Conservation (phyloP, 176 grass and related monocot species). For the Elaeis guineensis region DNA sequence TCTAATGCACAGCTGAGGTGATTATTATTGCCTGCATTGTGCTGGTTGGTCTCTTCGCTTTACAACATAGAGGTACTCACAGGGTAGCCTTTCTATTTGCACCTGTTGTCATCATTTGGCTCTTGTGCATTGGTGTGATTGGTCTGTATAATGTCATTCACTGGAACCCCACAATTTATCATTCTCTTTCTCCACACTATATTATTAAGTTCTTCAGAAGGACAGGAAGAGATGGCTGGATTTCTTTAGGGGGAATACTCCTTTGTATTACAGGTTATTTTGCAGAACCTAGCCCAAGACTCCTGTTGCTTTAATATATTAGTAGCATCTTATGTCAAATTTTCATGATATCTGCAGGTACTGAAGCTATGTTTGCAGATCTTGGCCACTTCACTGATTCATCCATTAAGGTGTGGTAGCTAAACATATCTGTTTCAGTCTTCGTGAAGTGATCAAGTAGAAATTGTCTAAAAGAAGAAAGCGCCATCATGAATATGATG, state of each 20-base stretch:
- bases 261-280: constrained; percentile 80
- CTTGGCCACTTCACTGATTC: constrained; percentile 79
- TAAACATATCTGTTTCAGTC: constrained; percentile 3
- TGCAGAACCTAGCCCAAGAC: background rate
- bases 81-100: constrained; percentile 91
- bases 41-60: constrained; percentile 85
- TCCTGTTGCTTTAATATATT: background rate
- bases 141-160: constrained; percentile 80
- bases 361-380: constrained; percentile 96
- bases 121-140: constrained; percentile 59
- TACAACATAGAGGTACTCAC: constrained; percentile 92
- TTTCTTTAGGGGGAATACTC: constrained; percentile 91
- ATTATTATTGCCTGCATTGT: constrained; percentile 83
- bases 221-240: constrained; percentile 90
- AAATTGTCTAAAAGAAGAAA: too few relatives aligned
- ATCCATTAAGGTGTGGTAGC: constrained; percentile 75
- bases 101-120: constrained; percentile 78
- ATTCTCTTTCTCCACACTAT: constrained; percentile 81
- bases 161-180: constrained; percentile 77
- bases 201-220: constrained; percentile 61
- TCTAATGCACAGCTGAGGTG: constrained; percentile 53
- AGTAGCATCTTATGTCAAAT: background rate
- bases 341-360: constrained; percentile 40
- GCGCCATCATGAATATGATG: too few relatives aligned
- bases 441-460: too few relatives aligned